These are phyloP conservation scores for Pestalotiopsis sp. DNA, from an alignment of 2,329 filamentous ascomycete genomes.

Conservation along the genomic window DNA sequence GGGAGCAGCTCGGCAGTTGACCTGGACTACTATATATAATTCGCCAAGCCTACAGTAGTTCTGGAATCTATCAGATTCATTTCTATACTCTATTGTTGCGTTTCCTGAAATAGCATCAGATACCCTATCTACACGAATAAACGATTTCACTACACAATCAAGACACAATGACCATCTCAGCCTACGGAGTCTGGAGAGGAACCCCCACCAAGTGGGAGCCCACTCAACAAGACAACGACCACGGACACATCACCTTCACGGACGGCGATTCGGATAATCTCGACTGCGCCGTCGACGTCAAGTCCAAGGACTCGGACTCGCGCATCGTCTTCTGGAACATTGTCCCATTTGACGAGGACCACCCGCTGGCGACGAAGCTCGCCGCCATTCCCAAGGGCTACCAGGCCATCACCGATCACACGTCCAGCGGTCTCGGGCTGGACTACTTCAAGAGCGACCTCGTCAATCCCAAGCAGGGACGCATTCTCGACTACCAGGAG, in stretches of 20 bases:
- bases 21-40: neutral
- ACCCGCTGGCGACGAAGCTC: slow-evolving; percentile 18
- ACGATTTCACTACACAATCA: neutral
- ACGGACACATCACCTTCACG: slow-evolving; percentile 10
- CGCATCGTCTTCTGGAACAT: slow-evolving; percentile 50
- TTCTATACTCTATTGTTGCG: neutral
- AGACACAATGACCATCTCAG: slow-evolving; percentile 3
- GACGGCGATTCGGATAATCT: slow-evolving; percentile 1
- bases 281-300: slow-evolving; percentile 24
- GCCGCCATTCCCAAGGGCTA: slow-evolving; percentile 14
- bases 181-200: slow-evolving; percentile 9
- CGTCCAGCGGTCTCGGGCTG: slow-evolving; percentile 10
- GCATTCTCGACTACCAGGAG: slow-evolving; percentile 16
- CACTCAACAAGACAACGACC: slow-evolving; percentile 9
- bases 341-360: slow-evolving; percentile 38
- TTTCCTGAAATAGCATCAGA: neutral
- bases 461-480: slow-evolving; percentile 21
- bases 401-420: slow-evolving; percentile 13
- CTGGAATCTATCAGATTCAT: neutral
- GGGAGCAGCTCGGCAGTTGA: neutral
- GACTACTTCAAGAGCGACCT: slow-evolving; percentile 20
- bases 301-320: slow-evolving; percentile 21
- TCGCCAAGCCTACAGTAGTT: neutral
- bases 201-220: slow-evolving; percentile 12
- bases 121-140: neutral